A percentile compares a stretch with the other conserved stretches of the same genome.
Conservation (phyloP, 2,329 filamentous ascomycete species). For the Penicillium corylophilum region DNA sequence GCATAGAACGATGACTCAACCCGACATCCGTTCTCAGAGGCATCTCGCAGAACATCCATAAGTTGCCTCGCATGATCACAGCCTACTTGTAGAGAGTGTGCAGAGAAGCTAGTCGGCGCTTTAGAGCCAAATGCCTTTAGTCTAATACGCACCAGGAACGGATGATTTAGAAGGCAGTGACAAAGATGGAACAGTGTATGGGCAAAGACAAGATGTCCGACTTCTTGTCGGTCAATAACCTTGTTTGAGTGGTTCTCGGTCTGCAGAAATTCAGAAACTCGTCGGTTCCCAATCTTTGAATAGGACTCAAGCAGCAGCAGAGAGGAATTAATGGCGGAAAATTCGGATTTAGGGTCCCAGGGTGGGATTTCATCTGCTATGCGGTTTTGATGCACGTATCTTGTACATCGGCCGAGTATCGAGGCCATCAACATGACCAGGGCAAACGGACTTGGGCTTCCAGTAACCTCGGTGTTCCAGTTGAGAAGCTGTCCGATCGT, state of each 20-base stretch:
- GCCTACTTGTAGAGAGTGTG: constrained; percentile 25
- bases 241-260: not conserved
- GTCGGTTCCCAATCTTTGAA: constrained; percentile 21
- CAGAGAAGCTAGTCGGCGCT: constrained; percentile 31
- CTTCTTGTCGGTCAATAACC: constrained; percentile 20
- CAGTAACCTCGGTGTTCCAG: constrained; percentile 19
- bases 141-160: constrained; percentile 32
- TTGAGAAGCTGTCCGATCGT: constrained; percentile 22
- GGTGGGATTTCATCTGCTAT: constrained; percentile 27
- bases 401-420: constrained; percentile 32
- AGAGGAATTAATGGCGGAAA: constrained; percentile 32
- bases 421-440: constrained; percentile 35
- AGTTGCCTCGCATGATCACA: constrained; percentile 32
- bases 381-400: constrained; percentile 28
- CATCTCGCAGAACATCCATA: constrained; percentile 25
- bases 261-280: constrained; percentile 17
- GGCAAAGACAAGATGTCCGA: constrained; percentile 32
- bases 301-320: constrained; percentile 35
- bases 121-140: constrained; percentile 26
- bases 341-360: constrained; percentile 39
- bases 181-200: constrained; percentile 36
- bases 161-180: constrained; percentile 40
- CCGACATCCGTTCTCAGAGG: constrained; percentile 18
- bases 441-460: constrained; percentile 26
- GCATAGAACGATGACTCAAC: constrained; percentile 34